phyloP scores from a whole-genome alignment of 1,139 yeast genomes.

The Debaryomyces fabryi region DNA sequence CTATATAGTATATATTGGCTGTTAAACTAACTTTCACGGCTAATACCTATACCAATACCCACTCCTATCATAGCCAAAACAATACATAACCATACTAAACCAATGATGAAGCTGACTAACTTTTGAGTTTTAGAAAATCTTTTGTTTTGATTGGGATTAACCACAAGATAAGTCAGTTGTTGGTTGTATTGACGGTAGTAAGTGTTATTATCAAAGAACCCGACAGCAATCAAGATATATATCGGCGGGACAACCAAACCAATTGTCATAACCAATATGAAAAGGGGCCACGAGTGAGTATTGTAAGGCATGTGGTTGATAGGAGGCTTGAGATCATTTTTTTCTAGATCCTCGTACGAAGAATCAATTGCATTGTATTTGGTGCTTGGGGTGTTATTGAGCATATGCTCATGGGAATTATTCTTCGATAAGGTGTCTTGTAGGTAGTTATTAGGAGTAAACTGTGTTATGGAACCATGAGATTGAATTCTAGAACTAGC shows the following conservation, averaged over 20 bases:
- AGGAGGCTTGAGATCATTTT: neutral
- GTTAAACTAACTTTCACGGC: slow-evolving; percentile 7
- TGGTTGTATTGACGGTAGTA: slow-evolving; percentile 20
- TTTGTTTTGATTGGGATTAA: slow-evolving; percentile 15
- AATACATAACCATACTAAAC: slow-evolving; percentile 36
- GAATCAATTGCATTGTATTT: neutral
- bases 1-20: neutral
- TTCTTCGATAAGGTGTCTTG: slow-evolving; percentile 14
- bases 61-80: slow-evolving; percentile 46
- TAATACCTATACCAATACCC: slow-evolving; percentile 35
- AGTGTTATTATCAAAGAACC: slow-evolving; percentile 33
- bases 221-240: slow-evolving; percentile 34
- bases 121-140: slow-evolving; percentile 38
- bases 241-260: slow-evolving; percentile 41
- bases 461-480: neutral
- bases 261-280: slow-evolving; percentile 25
- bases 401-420: slow-evolving; percentile 17
- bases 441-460: slow-evolving; percentile 5
- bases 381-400: slow-evolving; percentile 1
- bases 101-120: slow-evolving; percentile 31
- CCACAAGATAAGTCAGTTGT: slow-evolving; percentile 17
- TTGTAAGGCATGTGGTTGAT: neutral
- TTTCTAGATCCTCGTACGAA: slow-evolving; percentile 6
- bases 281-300: slow-evolving; percentile 23
- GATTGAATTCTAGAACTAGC: neutral